Evolutionary conservation across 2,329 filamentous ascomycete genomes (phyloP).

Genomic region (Ascochyta viciae-villosae): DNA sequence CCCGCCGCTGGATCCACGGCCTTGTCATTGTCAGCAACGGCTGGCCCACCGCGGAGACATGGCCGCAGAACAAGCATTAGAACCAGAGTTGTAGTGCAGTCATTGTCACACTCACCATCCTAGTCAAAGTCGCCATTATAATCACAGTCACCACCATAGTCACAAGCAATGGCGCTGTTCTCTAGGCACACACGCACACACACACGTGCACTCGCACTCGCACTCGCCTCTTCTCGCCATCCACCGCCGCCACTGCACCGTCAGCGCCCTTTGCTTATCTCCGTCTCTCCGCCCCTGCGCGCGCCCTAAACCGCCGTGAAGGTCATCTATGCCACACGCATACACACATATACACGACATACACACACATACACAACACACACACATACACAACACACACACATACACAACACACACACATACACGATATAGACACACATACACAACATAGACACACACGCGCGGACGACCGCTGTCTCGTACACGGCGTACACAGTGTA

Average conservation of each 20-base stretch:
- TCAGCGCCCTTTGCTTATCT: conserved; percentile 23
- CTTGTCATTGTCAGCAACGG: not conserved
- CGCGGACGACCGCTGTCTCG: too few relatives aligned
- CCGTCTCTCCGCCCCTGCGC: conserved; percentile 5
- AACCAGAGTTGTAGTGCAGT: too few relatives aligned
- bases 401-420: too few relatives aligned
- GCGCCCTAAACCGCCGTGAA: conserved; percentile 6
- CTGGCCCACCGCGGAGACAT: not conserved
- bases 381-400: not conserved
- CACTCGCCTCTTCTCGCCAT: conserved; percentile 19
- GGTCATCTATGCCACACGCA: not conserved
- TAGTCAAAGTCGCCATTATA: not conserved
- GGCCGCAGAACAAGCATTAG: not conserved
- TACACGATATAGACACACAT: not conserved
- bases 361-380: not conserved
- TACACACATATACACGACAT: not conserved
- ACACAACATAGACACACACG: too few relatives aligned
- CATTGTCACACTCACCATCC: too few relatives aligned
- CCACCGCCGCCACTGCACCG: conserved; percentile 20
- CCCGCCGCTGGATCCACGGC: not conserved
- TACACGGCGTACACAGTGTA: too few relatives aligned
- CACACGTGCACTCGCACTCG: not conserved
- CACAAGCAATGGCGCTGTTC: conserved; percentile 22
- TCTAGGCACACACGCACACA: not conserved
- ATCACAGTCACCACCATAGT: not conserved